Evolutionary conservation across 169 alveolate genomes (phyloP), one percentile per base, ranked within the genome.

Genomic region (Babesia sp.): DNA sequence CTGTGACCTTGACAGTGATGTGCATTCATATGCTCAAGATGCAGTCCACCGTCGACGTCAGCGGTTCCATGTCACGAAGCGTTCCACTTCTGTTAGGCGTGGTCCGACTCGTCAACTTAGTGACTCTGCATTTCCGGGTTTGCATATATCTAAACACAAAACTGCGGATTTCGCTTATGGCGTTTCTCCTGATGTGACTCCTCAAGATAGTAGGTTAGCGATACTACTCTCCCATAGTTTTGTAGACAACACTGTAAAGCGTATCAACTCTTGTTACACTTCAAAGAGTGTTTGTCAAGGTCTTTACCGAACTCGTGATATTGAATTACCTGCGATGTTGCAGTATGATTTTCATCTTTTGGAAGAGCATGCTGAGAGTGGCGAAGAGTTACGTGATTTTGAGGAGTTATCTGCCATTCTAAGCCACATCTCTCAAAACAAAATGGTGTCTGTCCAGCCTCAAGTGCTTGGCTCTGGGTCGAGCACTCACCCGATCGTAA

Each of bases 281-380:
- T 31, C 86, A 28, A 78, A 58, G 68, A 78, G 86, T 68, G 80
- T 69, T 7, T 78, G 72, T 37, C 79, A 78, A 68, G 82, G 60
- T 11, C 55, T 26, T n/a, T 72, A 51, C 55, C 31, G 56, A 22
- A 64, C 26, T 24, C 48, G 66, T 1, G 70, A 71, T 31, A 70
- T 80, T 37, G 71, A 70, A 34, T 37, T 80, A 57, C 88, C 88
- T 1, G 11, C 44, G 20, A 18, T 69, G 39, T 39, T 80, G 44
- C 83, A 69, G 71, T 54, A 31, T 59, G 61, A 67, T 14, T 48
- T 33, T 54, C 88, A 80, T 37, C 61, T 71, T 29, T 50, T 80
- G 83, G 66, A 71, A 16, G 88, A 80, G 63, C 71, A 67, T 39
- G 88, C 70, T 31, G 34, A n/a, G 16, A 67, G 77, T 39, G 84